Conservation (phyloP, 176 grass and related monocot genomes). For the Aegilops tauschii region DNA sequence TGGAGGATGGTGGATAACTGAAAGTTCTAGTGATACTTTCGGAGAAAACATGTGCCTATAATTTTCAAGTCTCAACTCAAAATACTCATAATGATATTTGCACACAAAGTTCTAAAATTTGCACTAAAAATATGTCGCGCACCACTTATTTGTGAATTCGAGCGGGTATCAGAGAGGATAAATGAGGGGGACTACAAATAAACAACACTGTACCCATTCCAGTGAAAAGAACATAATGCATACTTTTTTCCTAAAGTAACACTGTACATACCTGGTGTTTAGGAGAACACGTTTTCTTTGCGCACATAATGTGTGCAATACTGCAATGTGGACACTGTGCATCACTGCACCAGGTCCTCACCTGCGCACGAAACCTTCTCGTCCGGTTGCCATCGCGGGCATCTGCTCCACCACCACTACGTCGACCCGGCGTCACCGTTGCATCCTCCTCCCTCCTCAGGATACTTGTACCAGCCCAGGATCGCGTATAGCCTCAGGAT, state of each 20-base stretch:
- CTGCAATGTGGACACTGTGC: not conserved
- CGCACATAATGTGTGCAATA: not conserved
- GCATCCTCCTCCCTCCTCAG: constrained; percentile 8
- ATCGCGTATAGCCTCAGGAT: not conserved
- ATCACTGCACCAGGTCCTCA: not conserved
- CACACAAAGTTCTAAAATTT: not conserved
- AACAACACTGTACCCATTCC: not conserved
- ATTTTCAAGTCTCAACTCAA: not conserved
- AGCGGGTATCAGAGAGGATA: not conserved
- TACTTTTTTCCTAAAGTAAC: no score
- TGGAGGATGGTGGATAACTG: no score
- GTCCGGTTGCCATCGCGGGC: constrained; percentile 3
- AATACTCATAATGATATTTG: not conserved
- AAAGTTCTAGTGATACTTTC: no score
- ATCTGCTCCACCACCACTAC: not conserved
- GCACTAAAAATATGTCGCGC: not conserved
- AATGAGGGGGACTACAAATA: not conserved
- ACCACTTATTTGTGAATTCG: not conserved
- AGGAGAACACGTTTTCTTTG: not conserved
- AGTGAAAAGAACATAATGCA: not conserved
- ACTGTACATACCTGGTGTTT: not conserved
- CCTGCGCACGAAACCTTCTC: not conserved
- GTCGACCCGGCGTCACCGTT: constrained; percentile 23
- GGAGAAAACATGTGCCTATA: no score
- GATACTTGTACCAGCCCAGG: not conserved